phyloP scores from a whole-genome alignment of 352 stramenopile genomes.

The Globisporangium irregulare region DNA sequence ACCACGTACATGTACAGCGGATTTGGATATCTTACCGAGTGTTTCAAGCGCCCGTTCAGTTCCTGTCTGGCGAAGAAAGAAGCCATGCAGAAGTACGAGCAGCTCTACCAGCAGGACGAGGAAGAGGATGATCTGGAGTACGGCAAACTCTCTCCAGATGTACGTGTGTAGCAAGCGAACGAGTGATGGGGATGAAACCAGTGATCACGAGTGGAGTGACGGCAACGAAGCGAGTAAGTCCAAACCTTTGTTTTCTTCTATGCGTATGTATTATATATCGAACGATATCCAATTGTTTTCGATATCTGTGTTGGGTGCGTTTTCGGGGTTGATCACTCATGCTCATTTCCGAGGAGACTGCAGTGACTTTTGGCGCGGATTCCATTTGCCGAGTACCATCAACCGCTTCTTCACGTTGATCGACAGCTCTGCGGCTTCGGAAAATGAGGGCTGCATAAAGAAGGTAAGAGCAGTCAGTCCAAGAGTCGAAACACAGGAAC shows the following conservation, averaged over 20 bases:
- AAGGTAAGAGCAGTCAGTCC: neutral
- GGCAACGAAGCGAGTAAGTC: neutral
- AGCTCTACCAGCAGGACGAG: slow-evolving; percentile 19
- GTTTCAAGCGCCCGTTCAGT: slow-evolving; percentile 13
- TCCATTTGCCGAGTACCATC: slow-evolving; percentile 48
- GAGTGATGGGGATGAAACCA: neutral
- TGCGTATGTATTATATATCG: slow-evolving; percentile 11
- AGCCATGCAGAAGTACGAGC: slow-evolving; percentile 19
- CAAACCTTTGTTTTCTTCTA: neutral
- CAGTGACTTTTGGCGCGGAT: slow-evolving; percentile 10
- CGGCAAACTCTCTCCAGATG: slow-evolving; percentile 4
- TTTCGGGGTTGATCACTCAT: neutral
- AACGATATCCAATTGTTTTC: neutral
- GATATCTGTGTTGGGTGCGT: neutral
- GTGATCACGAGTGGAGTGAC: neutral
- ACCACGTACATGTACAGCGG: slow-evolving; percentile 2
- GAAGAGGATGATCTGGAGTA: slow-evolving; percentile 16
- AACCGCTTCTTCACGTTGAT: slow-evolving; percentile 62
- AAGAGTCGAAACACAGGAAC: neutral
- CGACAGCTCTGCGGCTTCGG: slow-evolving; percentile 46
- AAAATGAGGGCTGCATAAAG: slow-evolving; percentile 20
- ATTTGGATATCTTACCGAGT: neutral
- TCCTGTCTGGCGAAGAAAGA: slow-evolving; percentile 13
- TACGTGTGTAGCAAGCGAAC: slow-evolving; percentile 3
- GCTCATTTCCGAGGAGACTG: neutral